Evolutionary conservation across 306 rosid species (phyloP).

Genomic region (Sindora glabra): DNA sequence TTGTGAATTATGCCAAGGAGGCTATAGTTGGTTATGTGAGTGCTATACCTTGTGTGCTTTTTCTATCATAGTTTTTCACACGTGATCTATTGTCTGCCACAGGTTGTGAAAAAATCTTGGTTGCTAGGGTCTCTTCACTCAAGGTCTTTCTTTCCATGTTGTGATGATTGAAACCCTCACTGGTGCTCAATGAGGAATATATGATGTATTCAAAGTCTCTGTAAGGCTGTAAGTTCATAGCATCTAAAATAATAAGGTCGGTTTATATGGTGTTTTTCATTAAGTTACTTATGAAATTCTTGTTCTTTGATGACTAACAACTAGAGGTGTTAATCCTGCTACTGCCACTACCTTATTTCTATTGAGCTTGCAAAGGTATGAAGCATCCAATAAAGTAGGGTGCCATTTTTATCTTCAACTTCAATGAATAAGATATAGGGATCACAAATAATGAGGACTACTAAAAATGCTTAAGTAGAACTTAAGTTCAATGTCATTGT

Average conservation of each 20-base stretch:
- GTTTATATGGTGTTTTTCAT: not conserved
- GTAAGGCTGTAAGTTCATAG: conserved; percentile 76
- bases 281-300: not conserved
- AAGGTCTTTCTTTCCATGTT: conserved; percentile 95
- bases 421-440: conserved; percentile 25
- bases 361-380: conserved; percentile 22
- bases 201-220: conserved; percentile 88
- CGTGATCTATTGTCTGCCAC: conserved; percentile 12
- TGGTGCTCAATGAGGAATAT: conserved; percentile 96
- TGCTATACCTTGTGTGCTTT: not conserved
- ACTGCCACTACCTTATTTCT: conserved; percentile 21
- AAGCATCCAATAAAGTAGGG: not conserved
- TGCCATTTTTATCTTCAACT: conserved; percentile 14
- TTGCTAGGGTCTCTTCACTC: conserved; percentile 67
- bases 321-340: conserved; percentile 77
- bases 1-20: conserved; percentile 91
- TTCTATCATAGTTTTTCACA: conserved; percentile 1
- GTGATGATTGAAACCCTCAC: conserved; percentile 96
- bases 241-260: not conserved
- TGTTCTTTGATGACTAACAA: conserved; percentile 58
- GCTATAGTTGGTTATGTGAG: conserved; percentile 96
- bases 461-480: conserved; percentile 36
- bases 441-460: conserved; percentile 46
- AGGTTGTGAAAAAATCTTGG: conserved; percentile 93
- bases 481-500: conserved; percentile 24